Evolutionary conservation across 768 basidiomycete genomes (phyloP), one percentile per base, ranked within the genome.

Genomic region (Pisolithus marmoratus): DNA sequence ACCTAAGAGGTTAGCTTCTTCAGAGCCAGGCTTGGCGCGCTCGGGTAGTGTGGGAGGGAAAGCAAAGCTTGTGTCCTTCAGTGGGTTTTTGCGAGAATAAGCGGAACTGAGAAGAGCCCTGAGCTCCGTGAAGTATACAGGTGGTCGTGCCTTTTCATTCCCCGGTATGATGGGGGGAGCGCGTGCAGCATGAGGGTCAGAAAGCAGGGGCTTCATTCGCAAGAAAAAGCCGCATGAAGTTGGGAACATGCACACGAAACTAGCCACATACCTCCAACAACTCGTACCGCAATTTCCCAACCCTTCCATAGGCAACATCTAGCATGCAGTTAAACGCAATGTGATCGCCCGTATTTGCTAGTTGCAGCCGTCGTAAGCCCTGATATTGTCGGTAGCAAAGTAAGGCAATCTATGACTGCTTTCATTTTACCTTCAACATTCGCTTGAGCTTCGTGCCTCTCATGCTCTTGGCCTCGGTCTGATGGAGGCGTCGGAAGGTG

Each of bases 281-380:
- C 58, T 90, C 85, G 69, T 79, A 77, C 59, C 74, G 80, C 15
- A 92, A 66, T 60, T 78, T 84, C 22, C 89, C 89, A 57, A 79
- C 81, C 53, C 89, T 75, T 27, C 88, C 89, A 66, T 90, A 92
- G 24, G 89, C 89, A 26, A 83, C 59, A 56, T 84, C 78, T 17
- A 92, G 70, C 26, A 90, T 60, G 56, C 76, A 74, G 26, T 71
- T 70, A 58, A 87, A 84, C 29, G 81, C 78, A 50, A 71, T 63
- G 44, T 58, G 57, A 36, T 75, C 61, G 4, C 83, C 79, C 4
- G 59, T 54, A 58, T 82, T 85, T 9, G 86, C 86, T 42, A 66
- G 71, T 59, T 73, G 66, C 17, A 91, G 63, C 51, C 67, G 76
- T 45, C 68, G 70, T 55, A 83, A 62, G 46, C 76, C 79, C 88